These are phyloP conservation scores for Pichia membranifaciens DNA, from an alignment of 805 yeast species.

Conservation along the genomic window DNA sequence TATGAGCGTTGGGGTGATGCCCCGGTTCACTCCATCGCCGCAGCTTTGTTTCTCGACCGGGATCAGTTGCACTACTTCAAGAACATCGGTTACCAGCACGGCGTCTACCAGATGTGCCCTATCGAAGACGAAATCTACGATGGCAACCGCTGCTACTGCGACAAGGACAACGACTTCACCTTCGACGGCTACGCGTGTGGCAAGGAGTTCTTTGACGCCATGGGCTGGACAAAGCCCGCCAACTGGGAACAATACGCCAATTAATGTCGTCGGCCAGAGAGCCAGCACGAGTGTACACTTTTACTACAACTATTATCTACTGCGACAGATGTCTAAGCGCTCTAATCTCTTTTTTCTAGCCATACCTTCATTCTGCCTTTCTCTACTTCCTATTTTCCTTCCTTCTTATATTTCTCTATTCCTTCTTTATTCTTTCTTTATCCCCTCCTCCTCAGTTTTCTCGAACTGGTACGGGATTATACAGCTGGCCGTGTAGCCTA, in stretches of 20 bases:
- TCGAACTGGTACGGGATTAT: no score
- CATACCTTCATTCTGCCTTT: no score
- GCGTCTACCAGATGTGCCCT: slow-evolving; percentile 42
- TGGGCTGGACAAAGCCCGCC: slow-evolving; percentile 23
- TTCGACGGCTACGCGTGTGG: slow-evolving; percentile 35
- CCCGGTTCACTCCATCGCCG: slow-evolving; percentile 80
- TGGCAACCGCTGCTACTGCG: slow-evolving; percentile 33
- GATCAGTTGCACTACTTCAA: slow-evolving; percentile 63
- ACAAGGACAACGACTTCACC: slow-evolving; percentile 35
- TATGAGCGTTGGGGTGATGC: slow-evolving; percentile 95
- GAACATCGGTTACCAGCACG: slow-evolving; percentile 70
- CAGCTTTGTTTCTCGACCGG: slow-evolving; percentile 50
- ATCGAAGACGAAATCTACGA: slow-evolving; percentile 25
- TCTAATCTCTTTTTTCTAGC: no score
- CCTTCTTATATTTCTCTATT: no score
- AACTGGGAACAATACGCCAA: slow-evolving; percentile 26
- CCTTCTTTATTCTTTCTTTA: no score
- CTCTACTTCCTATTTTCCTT: no score
- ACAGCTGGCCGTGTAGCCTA: no score
- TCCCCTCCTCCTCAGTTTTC: no score
- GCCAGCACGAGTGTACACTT: no score
- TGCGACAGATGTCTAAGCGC: no score
- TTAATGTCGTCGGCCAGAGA: not conserved
- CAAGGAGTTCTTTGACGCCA: slow-evolving; percentile 26
- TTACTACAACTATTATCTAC: no score